Percentiles rank a stretch among this genome's conserved stretches.
These are phyloP conservation scores for Coccomyxa sp. DNA, from an alignment of 139 green algal species.

Conservation along the genomic window DNA sequence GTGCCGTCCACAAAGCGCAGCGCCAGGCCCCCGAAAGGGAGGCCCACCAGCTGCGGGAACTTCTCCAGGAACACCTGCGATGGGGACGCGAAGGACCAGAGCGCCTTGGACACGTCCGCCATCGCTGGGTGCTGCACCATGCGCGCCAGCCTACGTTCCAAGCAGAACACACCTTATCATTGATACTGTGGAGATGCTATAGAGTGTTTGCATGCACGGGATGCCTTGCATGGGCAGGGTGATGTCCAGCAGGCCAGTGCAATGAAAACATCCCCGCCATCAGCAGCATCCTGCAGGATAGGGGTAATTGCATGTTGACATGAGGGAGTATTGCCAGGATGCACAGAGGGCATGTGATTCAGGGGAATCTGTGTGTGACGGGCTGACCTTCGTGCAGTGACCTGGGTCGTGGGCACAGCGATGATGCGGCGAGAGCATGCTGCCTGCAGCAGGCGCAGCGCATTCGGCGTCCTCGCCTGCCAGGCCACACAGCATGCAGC, in stretches of 20 bases:
- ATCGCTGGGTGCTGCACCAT: slow-evolving; percentile 33
- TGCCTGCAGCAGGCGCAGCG: slow-evolving; percentile 40
- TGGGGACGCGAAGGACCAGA: slow-evolving; percentile 21
- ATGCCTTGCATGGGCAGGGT: not conserved
- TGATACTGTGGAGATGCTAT: not conserved
- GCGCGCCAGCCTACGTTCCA: slow-evolving; percentile 9
- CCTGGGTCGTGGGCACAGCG: slow-evolving; percentile 41
- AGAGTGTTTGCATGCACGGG: not conserved
- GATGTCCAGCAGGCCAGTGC: not conserved
- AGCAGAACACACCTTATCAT: not conserved
- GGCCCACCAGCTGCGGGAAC: slow-evolving; percentile 20
- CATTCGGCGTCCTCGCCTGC: slow-evolving; percentile 41
- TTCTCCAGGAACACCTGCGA: slow-evolving; percentile 2
- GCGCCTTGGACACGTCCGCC: slow-evolving; percentile 4
- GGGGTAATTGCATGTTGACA: not conserved
- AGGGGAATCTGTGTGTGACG: no score
- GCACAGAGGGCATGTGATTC: no score
- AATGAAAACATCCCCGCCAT: not conserved
- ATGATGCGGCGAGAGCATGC: slow-evolving; percentile 42
- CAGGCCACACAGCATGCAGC: slow-evolving; percentile 31
- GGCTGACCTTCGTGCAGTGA: slow-evolving; percentile 44
- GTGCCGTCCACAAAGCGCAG: slow-evolving; percentile 26
- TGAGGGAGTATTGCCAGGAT: not conserved
- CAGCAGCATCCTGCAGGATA: not conserved
- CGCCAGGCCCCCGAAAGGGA: slow-evolving; percentile 18